Conservation (phyloP, 495 filamentous ascomycete species). For the Pyrenula massariospora region DNA sequence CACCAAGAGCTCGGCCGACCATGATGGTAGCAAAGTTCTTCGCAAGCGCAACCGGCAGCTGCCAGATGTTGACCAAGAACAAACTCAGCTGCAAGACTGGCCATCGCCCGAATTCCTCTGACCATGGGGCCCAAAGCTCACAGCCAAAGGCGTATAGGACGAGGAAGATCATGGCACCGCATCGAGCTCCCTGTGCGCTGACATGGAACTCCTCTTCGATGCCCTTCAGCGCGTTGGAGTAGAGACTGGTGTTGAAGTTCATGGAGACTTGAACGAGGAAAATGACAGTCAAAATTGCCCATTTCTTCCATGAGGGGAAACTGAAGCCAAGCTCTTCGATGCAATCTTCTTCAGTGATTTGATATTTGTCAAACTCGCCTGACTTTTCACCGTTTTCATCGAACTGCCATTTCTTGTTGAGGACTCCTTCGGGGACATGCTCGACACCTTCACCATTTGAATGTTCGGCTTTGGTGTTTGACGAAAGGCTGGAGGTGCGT, state of each 20-base stretch:
- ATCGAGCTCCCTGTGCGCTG: constrained; percentile 38
- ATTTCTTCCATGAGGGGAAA: constrained; percentile 41
- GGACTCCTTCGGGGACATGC: not conserved
- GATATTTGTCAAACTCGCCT: constrained; percentile 19
- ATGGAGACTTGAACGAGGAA: constrained; percentile 47
- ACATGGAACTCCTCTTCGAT: constrained; percentile 38
- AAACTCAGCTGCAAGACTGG: constrained; percentile 42
- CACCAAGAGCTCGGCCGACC: constrained; percentile 44
- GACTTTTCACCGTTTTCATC: constrained; percentile 1
- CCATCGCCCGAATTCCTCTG: constrained; percentile 48
- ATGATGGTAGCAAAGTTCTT: constrained; percentile 43
- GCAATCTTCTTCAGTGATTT: constrained; percentile 44
- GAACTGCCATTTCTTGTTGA: not conserved
- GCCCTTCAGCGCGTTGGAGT: constrained; percentile 37
- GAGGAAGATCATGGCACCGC: constrained; percentile 46
- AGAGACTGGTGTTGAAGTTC: constrained; percentile 47
- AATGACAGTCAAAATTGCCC: constrained; percentile 49
- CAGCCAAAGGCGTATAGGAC: constrained; percentile 53
- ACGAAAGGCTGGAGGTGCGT: not conserved
- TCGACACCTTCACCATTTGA: not conserved
- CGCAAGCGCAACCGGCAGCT: constrained; percentile 40
- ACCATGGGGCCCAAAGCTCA: constrained; percentile 58
- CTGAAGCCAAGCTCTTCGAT: constrained; percentile 44
- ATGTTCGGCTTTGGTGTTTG: not conserved
- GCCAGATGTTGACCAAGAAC: constrained; percentile 48